Evolutionary conservation across 345 rosid genomes (phyloP), one percentile per base, ranked within the genome.

Genomic region (Noccaea caerulescens): DNA sequence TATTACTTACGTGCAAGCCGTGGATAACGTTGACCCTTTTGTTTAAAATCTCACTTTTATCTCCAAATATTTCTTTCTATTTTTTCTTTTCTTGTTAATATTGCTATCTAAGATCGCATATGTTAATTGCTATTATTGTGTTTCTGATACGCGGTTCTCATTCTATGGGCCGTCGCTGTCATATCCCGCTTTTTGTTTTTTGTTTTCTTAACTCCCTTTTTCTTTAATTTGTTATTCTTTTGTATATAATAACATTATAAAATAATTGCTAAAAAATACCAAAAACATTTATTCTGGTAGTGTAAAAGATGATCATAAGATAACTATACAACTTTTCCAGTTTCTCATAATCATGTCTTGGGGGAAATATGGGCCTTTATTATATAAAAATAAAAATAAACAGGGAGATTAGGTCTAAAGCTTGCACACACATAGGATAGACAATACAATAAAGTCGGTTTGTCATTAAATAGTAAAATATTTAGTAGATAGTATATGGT

Each of bases 21-120:
- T 64, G 79, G 81, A 80, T 77, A 82, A 72, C 45, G 80, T 79
- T 78, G 79, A 68, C 76, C 69, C 71, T 20, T 61, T 71, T 18
- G 11, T 51, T 25, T 71, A 47, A 27, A 27, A 37, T 52, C 25
- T 68, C 43, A 60, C 42, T 51, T 75, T 68, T 54, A 68, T 62
- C 69, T 68, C 37, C 10, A 44, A 62, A 43, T 52, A 16, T 33
- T 23, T 67, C 1, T 18, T 72, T 56, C 12, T 8, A 1, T n/a
- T 25, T 25, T n/a, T 23, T 4, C 16, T 45, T 8, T 54, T 39
- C 3, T 60, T 36, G 16, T 66, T 20, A 18, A 60, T 60, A 54
- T 62, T 69, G 45, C 30, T 54, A 60, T 75, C 63, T 37, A 3
- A 27, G 30, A 63, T 54, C 27, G 38, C 78, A 75, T 75, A 60